Evolutionary conservation across 176 grass and related monocot species (phyloP), one percentile per base, ranked within the genome.

Genomic region (Cenchrus fungigraminus): DNA sequence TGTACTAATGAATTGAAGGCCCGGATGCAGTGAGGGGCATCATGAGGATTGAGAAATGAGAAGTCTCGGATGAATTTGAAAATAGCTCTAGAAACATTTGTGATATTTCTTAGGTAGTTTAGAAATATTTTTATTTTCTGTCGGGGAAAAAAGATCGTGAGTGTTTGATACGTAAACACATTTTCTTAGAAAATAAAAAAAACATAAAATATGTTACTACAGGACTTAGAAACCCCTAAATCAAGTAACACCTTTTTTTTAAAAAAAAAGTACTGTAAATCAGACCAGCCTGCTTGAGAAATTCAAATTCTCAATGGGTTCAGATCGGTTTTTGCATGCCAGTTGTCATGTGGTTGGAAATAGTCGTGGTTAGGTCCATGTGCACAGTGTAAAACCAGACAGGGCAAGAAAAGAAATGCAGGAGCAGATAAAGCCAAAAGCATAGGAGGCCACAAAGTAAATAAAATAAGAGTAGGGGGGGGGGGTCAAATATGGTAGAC

Each of bases 371-470:
- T 87, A 84, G 89, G 89, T 80, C 81, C 85, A 87, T 81, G 71
- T 37, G 85, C 81, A 91, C 89, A 91, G 74, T 84, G 81, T 76
- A 80, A 85, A 85, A 74, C 79, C 76, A 71, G 71, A 64, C 76
- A 70, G 16, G 63, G 64, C 45, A 87, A 70, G 44, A 20, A 31
- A 85, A 64, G 2, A 77, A 83, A 80, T 46, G 45, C 53, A 84
- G 69, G 17, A 55, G 25, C 70, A 62, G 63, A 87, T 87, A 91
- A 91, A 91, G 89, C 89, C 89, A 87, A 91, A 87, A 84, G 85
- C 71, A 84, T 79, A 68, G 70, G 69, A 84, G 76, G 85, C 34
- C 81, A 65, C 89, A 81, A 81, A 77, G 55, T 65, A 45, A 84
- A 80, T 87, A 81, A 80, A 87, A 87, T 77, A 77, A 84, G 22